These are phyloP conservation scores for Monosporascus sp. DNA, from an alignment of 2,329 filamentous ascomycete species.

Conservation along the genomic window DNA sequence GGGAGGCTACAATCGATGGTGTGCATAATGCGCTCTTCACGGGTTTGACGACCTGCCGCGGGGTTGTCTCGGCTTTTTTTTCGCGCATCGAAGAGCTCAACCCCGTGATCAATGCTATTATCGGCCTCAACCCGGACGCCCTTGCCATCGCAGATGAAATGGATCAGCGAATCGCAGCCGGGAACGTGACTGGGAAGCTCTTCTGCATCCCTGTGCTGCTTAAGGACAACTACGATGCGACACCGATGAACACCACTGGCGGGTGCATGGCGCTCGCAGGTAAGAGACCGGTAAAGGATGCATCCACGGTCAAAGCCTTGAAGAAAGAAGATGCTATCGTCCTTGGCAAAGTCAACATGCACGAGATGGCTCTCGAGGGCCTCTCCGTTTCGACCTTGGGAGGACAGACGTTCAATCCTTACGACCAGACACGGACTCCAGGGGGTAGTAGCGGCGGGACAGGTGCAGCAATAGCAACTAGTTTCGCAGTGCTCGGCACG, in stretches of 20 bases:
- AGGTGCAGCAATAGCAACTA: conserved; percentile 50
- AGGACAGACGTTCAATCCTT: conserved; percentile 61
- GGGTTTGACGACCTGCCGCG: conserved; percentile 46
- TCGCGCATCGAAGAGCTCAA: conserved; percentile 53
- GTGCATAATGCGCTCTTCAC: conserved; percentile 51
- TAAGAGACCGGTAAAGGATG: conserved; percentile 39
- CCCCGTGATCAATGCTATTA: conserved; percentile 50
- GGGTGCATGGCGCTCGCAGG: conserved; percentile 43
- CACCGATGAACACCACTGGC: conserved; percentile 51
- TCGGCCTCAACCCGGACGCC: conserved; percentile 42
- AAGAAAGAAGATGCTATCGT: conserved; percentile 49
- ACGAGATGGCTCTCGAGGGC: conserved; percentile 60
- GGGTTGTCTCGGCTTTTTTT: conserved; percentile 49
- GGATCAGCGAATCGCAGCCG: conserved; percentile 38
- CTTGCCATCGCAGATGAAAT: conserved; percentile 40
- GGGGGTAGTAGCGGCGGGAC: conserved; percentile 61
- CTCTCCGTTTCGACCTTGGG: conserved; percentile 56
- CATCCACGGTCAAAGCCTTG: conserved; percentile 44
- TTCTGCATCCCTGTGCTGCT: conserved; percentile 58
- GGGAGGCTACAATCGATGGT: conserved; percentile 53
- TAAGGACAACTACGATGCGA: conserved; percentile 59
- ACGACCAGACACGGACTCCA: conserved; percentile 54
- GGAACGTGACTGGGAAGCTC: conserved; percentile 44
- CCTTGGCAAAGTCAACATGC: conserved; percentile 55
- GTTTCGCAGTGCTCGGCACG: conserved; percentile 52